Evolutionary conservation across 2,329 filamentous ascomycete genomes (phyloP), one percentile per base, ranked within the genome.

Genomic region (Alternaria solani): DNA sequence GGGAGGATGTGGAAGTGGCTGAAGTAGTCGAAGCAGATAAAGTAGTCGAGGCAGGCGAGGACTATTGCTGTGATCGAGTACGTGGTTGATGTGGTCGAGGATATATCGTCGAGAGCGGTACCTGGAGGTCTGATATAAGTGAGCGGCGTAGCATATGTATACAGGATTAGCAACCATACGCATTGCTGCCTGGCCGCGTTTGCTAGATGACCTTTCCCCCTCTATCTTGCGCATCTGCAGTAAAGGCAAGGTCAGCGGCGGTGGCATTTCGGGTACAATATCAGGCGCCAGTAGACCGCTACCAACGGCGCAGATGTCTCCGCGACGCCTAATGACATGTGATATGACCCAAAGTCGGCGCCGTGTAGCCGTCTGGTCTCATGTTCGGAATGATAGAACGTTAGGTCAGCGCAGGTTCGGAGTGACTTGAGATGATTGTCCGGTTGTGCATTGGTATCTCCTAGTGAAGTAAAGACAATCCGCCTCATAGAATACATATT

Each of bases 361-460:
- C 38, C n/a, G 47, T 61, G 55, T 61, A 51, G 55, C n/a, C 51
- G 39, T 41, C 52, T 39, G 26, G n/a, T 36, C 14, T 4, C 26
- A 26, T 14, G 4, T 36, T 9, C 5, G 26, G 18, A 16, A n/a
- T 18, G 5, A n/a, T 1, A 0, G 4, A 41, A 8, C 2, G 44
- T 4, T 16, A 9, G 14, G 20, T n/a, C 7, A 41, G 39, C 16
- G 16, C 20, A 30, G 9, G 25, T 16, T 23, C 9, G 25, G 16
- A 7, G 39, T 14, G 39, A 57, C 34, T 28, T n/a, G 14, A 51
- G 28, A n/a, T 39, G 42, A 2, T 28, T 14, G 28, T 26, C 30
- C 18, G 28, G 38, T 44, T 56, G 43, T 63, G 43, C 38, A 61
- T 59, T 69, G 62, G 63, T 70, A 70, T 69, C 64, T 62, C 34